Base-by-base conservation (phyloP, 1,284 basidiomycete genomes). In the Ganoderma leucocontextum region DNA sequence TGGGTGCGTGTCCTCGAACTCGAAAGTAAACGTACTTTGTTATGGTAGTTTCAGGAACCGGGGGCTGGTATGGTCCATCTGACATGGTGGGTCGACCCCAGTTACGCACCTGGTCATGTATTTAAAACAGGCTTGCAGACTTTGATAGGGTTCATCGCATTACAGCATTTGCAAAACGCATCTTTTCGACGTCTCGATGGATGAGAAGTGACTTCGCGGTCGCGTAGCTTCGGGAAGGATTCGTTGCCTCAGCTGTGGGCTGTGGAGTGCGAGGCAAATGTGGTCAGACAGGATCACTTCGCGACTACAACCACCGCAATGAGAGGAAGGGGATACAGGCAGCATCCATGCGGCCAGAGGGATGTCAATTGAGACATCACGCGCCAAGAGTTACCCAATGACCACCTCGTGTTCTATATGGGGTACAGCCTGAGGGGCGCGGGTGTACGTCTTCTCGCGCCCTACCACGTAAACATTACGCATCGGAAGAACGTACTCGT, bases 31-130 rank as follows among this genome's bases (percentile, higher is more conserved):
- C 63, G 17, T 38, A 64, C 63, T 58, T 39, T 13, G 60, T 36
- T 42, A 64, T 22, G 10, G 57, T 60, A 8, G 41, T 22, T 35
- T 49, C 29, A 44, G 55, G 42, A 4, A 64, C 63, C 25, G 63
- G 57, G n/a, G 42, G 42, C 22, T 36, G 25, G 22, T 39, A 35
- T n/a, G 63, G 19, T 35, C 29, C 57, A 33, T 58, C 57, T n/a
- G 57, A 58, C 57, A 58, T 58, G 57, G 57, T 38, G 57, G 22
- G 57, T 22, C 36, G 13, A n/a, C 57, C 19, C 15, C 3, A 15
- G 55, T 57, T 36, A 35, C 55, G 35, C 33, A n/a, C 33, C 15
- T 57, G 17, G n/a, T 3, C 55, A 36, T 19, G 55, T 33, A 38
- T 35, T 58, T 58, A 58, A 38, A 22, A 17, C 36, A 10, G n/a